Percentiles rank a stretch among this genome's conserved stretches.
These are phyloP conservation scores for Colletotrichum karsti DNA, from an alignment of 2,329 filamentous ascomycete genomes.

Conservation along the genomic window DNA sequence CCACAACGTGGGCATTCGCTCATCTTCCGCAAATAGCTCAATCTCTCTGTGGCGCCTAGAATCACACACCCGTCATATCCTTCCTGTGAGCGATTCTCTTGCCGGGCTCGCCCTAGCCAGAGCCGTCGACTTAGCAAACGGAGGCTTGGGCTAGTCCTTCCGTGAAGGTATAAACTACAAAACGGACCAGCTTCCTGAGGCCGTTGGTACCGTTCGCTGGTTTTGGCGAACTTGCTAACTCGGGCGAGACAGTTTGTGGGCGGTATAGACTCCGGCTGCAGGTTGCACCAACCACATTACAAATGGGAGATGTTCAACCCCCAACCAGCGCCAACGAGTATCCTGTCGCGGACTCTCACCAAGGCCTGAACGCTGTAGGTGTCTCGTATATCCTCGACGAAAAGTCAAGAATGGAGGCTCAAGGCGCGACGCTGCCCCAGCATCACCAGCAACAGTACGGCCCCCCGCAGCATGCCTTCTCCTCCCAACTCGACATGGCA, in stretches of 20 bases:
- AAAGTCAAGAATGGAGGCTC: slow-evolving; percentile 16
- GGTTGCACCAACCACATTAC: slow-evolving; percentile 15
- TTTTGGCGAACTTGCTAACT: slow-evolving; percentile 8
- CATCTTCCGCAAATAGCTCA: slow-evolving; percentile 30
- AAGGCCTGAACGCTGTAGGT: slow-evolving; percentile 20
- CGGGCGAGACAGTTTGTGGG: slow-evolving; percentile 14
- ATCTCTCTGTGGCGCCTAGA: slow-evolving; percentile 24
- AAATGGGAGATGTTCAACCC: slow-evolving; percentile 45
- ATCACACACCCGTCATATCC: slow-evolving; percentile 24
- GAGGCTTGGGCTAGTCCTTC: slow-evolving; percentile 21
- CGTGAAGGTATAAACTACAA: slow-evolving; percentile 25
- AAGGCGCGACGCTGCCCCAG: slow-evolving; percentile 31
- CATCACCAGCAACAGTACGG: slow-evolving; percentile 35
- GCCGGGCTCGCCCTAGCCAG: slow-evolving; percentile 8
- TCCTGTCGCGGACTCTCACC: slow-evolving; percentile 28
- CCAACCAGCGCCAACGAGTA: slow-evolving; percentile 30
- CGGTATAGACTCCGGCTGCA: slow-evolving; percentile 16
- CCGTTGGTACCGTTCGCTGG: slow-evolving; percentile 1
- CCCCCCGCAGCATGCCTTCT: slow-evolving; percentile 48
- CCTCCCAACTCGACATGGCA: slow-evolving; percentile 52
- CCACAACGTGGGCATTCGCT: slow-evolving; percentile 20
- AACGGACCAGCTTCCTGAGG: slow-evolving; percentile 2
- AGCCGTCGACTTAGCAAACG: not conserved
- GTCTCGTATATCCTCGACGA: slow-evolving; percentile 8
- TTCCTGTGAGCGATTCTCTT: not conserved